Evolutionary conservation across 495 filamentous ascomycete species (phyloP), one percentile per base, ranked within the genome.

Genomic region (Aspergillus bertholletiae): DNA sequence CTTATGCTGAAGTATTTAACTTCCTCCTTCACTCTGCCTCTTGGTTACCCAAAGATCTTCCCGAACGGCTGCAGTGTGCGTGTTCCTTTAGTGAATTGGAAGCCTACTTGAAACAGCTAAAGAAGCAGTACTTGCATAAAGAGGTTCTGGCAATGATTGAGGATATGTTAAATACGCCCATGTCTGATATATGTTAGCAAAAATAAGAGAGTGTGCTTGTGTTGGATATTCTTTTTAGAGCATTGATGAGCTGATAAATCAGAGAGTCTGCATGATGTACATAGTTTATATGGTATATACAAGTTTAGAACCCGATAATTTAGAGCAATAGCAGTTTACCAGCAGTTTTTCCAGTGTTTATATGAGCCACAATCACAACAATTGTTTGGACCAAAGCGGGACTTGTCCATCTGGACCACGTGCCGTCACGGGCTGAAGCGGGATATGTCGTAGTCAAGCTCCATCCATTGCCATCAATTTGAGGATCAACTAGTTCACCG

Each of bases 81-180:
- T 55, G 53, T 40, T 30, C 46, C 1, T 18, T 61, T 15, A 60
- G 48, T n/a, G 66, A 64, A 17, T 57, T 63, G 1, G 60, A 64
- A 20, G 30, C 32, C 9, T 48, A 61, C 18, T 34, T 71, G 46
- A 55, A 58, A 17, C 55, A 62, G 22, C 51, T 71, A 21, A 69
- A 62, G 40, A 60, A 61, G 30, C 66, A 52, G 8, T 65, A 71
- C 28, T 40, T 71, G 7, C 66, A 71, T 23, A 57, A 61, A 9
- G 66, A 62, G n/a, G 59, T 69, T 4, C 35, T 65, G n/a, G 62
- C 55, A 0, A 71, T 69, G 68, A 67, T 71, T 45, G 62, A 71
- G 35, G 68, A 71, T 56, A 67, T 71, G 51, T 57, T 65, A 43
- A 59, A 32, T 20, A 21, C 34, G 13, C 2, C 6, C 13, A 37